Evolutionary conservation across 2,329 filamentous ascomycete genomes (phyloP), one percentile per base, ranked within the genome.

Genomic region (Pseudopithomyces chartarum): DNA sequence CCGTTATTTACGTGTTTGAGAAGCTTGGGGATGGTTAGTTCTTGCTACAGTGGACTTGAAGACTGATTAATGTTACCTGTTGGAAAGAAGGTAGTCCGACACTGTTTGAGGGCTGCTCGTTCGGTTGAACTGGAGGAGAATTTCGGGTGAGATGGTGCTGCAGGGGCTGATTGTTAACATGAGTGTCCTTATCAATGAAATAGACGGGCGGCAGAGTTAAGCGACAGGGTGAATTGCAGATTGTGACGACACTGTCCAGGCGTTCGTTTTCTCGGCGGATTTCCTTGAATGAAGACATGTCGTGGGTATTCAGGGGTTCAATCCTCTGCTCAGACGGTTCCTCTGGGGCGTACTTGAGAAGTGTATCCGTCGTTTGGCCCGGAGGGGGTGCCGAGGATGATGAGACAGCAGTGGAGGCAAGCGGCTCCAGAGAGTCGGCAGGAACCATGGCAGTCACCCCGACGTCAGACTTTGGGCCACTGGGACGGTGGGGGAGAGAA

Each of bases 51-150:
- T 23, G 13, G 15, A 3, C 29, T 8, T 29, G 26, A 29, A 4
- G 33, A 11, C 6, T 15, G 12, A 20, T 12, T n/a, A 17, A 13
- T 26, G 22, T 38, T 62, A 73, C 71, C 65, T 73, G 65, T 32
- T 62, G 61, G 29, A 74, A 73, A 1, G 70, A 71, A 1, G 71
- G 71, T 13, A 74, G 66, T 22, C 42, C n/a, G 23, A 66, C 66
- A 5, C 59, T 64, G 10, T 60, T 53, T 7, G 60, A 61, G 12
- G 52, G 61, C 29, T 69, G 68, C 59, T 74, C 72, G 34, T 68
- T 68, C 2, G 67, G 66, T 54, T 74, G 72, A 3, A 73, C 62
- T 6, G 72, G 72, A 7, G 72, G 72, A n/a, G 72, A 73, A 39
- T 66, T 64, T 34, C 71, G 66, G 39, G 65, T 59, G 50, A 68